Percentiles rank a stretch among this genome's conserved stretches.
phyloP scores from a whole-genome alignment of 2,329 filamentous ascomycete species.

The Penicillium sp. region DNA sequence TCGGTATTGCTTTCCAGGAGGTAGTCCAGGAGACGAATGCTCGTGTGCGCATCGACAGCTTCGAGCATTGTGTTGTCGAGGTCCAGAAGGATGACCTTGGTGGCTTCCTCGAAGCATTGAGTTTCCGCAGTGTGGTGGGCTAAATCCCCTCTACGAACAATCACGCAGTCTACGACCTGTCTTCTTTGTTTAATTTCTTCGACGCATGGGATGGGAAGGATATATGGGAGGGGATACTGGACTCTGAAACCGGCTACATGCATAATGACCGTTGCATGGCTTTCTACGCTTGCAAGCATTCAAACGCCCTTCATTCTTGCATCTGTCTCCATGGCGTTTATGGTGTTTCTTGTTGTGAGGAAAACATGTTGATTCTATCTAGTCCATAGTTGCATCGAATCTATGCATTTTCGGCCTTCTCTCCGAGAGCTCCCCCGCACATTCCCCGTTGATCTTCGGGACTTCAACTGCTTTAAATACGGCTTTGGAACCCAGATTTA shows the following conservation, averaged over 20 bases:
- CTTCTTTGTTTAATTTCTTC: slow-evolving; percentile 17
- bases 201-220: slow-evolving; percentile 15
- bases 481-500: neutral
- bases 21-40: slow-evolving; percentile 89
- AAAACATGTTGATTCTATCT: slow-evolving; percentile 14
- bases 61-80: slow-evolving; percentile 95
- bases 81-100: slow-evolving; percentile 94
- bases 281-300: slow-evolving; percentile 16
- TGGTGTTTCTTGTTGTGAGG: slow-evolving; percentile 8
- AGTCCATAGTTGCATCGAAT: slow-evolving; percentile 7
- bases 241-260: slow-evolving; percentile 11
- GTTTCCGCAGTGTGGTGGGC: slow-evolving; percentile 80
- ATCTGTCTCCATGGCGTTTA: slow-evolving; percentile 23
- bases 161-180: slow-evolving; percentile 27
- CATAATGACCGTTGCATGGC: slow-evolving; percentile 19
- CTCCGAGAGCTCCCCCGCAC: slow-evolving; percentile 9
- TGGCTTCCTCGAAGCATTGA: slow-evolving; percentile 86
- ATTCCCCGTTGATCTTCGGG: slow-evolving; percentile 7
- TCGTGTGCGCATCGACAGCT: slow-evolving; percentile 87
- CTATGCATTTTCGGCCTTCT: slow-evolving; percentile 19
- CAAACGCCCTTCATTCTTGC: slow-evolving; percentile 13
- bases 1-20: slow-evolving; percentile 93
- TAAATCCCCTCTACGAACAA: slow-evolving; percentile 25
- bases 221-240: slow-evolving; percentile 16
- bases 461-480: neutral